Conservation (phyloP, 2,329 filamentous ascomycete species). For the Colletotrichum plurivorum region DNA sequence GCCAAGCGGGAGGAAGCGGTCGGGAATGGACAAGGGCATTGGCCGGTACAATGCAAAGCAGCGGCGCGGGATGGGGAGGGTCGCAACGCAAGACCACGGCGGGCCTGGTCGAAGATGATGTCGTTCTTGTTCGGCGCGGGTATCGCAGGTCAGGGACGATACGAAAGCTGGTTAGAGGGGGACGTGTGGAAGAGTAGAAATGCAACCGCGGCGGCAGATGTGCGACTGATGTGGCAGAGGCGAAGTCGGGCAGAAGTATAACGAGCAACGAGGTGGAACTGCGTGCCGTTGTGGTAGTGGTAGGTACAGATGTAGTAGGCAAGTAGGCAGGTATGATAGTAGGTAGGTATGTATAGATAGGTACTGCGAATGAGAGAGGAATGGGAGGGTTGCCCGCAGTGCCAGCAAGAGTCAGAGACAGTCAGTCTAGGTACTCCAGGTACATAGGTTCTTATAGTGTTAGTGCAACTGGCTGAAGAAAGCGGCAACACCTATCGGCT, state of each 20-base stretch:
- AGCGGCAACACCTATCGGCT: too few species aligned
- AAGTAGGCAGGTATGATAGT: not conserved
- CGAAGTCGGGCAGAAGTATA: slow-evolving; percentile 10
- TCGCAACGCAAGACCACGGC: slow-evolving; percentile 2
- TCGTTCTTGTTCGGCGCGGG: not conserved
- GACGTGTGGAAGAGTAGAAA: slow-evolving; percentile 1
- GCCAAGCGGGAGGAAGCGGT: slow-evolving; percentile 30
- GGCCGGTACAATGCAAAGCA: slow-evolving; percentile 18
- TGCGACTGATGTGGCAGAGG: slow-evolving; percentile 34
- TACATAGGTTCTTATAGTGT: too few species aligned
- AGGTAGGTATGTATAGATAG: not conserved
- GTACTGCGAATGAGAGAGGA: not conserved
- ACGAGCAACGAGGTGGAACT: not conserved
- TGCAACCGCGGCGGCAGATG: slow-evolving; percentile 8
- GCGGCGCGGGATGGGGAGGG: not conserved
- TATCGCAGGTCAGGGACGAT: not conserved
- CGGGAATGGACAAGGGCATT: slow-evolving; percentile 30
- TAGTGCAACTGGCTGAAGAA: too few species aligned
- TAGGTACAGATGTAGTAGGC: too few species aligned
- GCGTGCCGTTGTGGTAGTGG: not conserved
- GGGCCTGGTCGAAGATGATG: not conserved
- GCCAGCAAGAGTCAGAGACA: not conserved
- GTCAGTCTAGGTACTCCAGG: not conserved
- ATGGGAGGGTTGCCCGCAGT: slow-evolving; percentile 12
- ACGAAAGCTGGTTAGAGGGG: too few species aligned